A percentile compares a stretch with the other conserved stretches of the same genome.
Evolutionary conservation across 805 yeast species (phyloP).

Genomic region (Allodekkera sacchari): DNA sequence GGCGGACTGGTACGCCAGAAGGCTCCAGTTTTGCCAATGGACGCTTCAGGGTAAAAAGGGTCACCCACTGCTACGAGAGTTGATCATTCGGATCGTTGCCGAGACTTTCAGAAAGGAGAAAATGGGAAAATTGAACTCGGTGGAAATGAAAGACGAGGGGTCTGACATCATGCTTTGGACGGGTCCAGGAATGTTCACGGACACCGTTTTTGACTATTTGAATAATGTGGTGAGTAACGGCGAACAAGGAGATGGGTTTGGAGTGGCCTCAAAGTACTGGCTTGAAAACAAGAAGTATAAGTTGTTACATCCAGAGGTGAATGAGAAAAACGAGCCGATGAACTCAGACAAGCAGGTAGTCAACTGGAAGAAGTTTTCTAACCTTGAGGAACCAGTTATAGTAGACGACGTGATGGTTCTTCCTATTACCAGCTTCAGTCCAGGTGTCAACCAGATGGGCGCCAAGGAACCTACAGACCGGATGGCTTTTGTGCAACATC

Average conservation of each 20-base stretch:
- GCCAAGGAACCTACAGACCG: slow-evolving; percentile 33
- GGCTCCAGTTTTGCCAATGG: slow-evolving; percentile 97
- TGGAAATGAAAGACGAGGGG: slow-evolving; percentile 56
- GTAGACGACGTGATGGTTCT: slow-evolving; percentile 63
- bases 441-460: slow-evolving; percentile 68
- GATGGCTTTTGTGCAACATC: slow-evolving; percentile 52
- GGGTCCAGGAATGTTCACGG: slow-evolving; percentile 95
- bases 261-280: slow-evolving; percentile 26
- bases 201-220: slow-evolving; percentile 69
- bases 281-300: slow-evolving; percentile 12
- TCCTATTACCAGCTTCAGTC: slow-evolving; percentile 64
- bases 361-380: slow-evolving; percentile 58
- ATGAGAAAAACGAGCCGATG: slow-evolving; percentile 16
- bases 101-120: slow-evolving; percentile 52
- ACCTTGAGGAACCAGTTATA: slow-evolving; percentile 43
- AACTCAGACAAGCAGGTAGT: slow-evolving; percentile 25
- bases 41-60: slow-evolving; percentile 85
- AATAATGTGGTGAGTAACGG: slow-evolving; percentile 44
- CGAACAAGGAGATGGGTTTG: slow-evolving; percentile 24
- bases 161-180: slow-evolving; percentile 89
- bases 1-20: slow-evolving; percentile 85
- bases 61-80: slow-evolving; percentile 79
- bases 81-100: slow-evolving; percentile 72
- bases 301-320: slow-evolving; percentile 14
- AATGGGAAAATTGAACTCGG: slow-evolving; percentile 36